Conservation (phyloP, 306 rosid species). For the Lathyrus aphaca region DNA sequence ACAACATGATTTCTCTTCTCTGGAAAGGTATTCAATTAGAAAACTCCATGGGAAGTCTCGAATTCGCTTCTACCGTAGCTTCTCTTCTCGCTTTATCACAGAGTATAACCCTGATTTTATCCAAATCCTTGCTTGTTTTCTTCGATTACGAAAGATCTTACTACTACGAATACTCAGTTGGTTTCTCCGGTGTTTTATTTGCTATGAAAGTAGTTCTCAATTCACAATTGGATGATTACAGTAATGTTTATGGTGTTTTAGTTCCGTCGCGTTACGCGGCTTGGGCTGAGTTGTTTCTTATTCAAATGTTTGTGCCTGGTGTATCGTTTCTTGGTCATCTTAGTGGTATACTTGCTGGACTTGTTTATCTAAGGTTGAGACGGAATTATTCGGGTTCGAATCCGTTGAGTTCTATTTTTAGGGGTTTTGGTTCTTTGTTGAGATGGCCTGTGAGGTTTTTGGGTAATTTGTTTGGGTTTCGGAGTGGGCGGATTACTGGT, state of each 20-base stretch:
- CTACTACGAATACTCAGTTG: slow-evolving; percentile 70
- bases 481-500: slow-evolving; percentile 55
- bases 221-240: slow-evolving; percentile 49
- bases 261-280: slow-evolving; percentile 80
- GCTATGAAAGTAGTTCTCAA: slow-evolving; percentile 92
- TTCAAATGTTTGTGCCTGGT: slow-evolving; percentile 77
- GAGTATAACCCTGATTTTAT: slow-evolving; percentile 65
- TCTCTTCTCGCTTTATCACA: slow-evolving; percentile 70
- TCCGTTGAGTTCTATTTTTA: slow-evolving; percentile 47
- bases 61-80: slow-evolving; percentile 76
- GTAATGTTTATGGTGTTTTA: slow-evolving; percentile 56
- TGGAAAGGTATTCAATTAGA: slow-evolving; percentile 93
- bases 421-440: slow-evolving; percentile 48
- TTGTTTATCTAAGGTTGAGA: slow-evolving; percentile 62
- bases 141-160: slow-evolving; percentile 66
- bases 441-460: slow-evolving; percentile 60
- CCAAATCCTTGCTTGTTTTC: slow-evolving; percentile 68
- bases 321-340: slow-evolving; percentile 88
- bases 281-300: slow-evolving; percentile 78
- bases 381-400: slow-evolving; percentile 54
- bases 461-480: slow-evolving; percentile 31
- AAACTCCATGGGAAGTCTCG: slow-evolving; percentile 61
- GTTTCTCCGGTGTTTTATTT: slow-evolving; percentile 90
- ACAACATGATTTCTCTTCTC: slow-evolving; percentile 87
- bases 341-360: slow-evolving; percentile 86